Evolutionary conservation across 495 filamentous ascomycete species (phyloP).

Genomic region (Trichoderma parareesei): DNA sequence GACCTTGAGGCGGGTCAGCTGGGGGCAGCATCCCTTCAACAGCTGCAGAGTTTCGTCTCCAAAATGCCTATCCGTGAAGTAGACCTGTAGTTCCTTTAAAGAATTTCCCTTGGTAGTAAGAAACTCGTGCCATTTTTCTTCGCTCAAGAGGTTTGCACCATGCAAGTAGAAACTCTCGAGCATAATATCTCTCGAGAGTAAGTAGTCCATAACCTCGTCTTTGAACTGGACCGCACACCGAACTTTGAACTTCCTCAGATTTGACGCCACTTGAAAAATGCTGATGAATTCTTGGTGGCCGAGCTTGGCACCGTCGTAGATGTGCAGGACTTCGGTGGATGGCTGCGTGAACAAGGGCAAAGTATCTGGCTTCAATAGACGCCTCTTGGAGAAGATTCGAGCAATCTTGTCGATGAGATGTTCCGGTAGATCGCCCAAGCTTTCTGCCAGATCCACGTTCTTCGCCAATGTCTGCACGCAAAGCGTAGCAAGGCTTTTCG

Average conservation of each 20-base stretch:
- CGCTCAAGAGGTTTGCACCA: conserved; percentile 69
- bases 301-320: conserved; percentile 76
- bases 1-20: conserved; percentile 66
- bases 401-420: conserved; percentile 63
- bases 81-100: conserved; percentile 61
- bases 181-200: conserved; percentile 56
- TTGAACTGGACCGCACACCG: conserved; percentile 83
- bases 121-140: conserved; percentile 59
- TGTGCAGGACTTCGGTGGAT: conserved; percentile 52
- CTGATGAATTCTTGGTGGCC: conserved; percentile 65
- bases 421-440: conserved; percentile 70
- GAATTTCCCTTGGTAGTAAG: conserved; percentile 52
- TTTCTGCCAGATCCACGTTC: conserved; percentile 73
- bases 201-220: conserved; percentile 68
- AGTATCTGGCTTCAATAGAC: conserved; percentile 61
- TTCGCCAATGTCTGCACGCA: conserved; percentile 80
- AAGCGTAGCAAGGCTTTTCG: conserved; percentile 63
- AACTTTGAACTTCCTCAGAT: conserved; percentile 58
- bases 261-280: conserved; percentile 69
- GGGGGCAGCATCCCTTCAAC: conserved; percentile 47
- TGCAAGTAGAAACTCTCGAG: conserved; percentile 59
- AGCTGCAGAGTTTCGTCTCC: conserved; percentile 47
- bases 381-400: conserved; percentile 70
- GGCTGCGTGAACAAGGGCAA: conserved; percentile 71
- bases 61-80: conserved; percentile 61